phyloP scores from a whole-genome alignment of 305 asterid species.

The Salvia sclarea region DNA sequence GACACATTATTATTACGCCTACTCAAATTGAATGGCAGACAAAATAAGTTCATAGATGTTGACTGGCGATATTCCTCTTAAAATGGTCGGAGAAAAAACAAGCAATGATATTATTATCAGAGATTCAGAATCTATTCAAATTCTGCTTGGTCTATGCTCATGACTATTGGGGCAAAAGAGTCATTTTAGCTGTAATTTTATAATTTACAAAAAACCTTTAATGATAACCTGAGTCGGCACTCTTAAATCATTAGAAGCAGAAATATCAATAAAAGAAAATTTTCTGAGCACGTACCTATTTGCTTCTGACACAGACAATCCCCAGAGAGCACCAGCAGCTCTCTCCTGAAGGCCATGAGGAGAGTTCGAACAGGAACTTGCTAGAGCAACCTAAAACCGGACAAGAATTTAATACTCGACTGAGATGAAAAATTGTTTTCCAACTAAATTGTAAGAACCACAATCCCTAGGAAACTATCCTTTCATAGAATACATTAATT shows the following conservation, averaged over 20 bases:
- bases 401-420: slow-evolving; percentile 15
- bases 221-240: not conserved
- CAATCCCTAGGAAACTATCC: not conserved
- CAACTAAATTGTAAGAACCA: not conserved
- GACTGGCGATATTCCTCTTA: not conserved
- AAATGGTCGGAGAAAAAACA: not conserved
- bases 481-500: not conserved
- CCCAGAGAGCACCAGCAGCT: slow-evolving; percentile 99
- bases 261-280: slow-evolving; percentile 12
- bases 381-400: slow-evolving; percentile 71
- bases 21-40: not conserved
- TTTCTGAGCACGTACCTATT: slow-evolving; percentile 59
- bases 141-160: not conserved
- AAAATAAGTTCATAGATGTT: too few relatives aligned
- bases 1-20: not conserved
- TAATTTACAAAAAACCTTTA: slow-evolving; percentile 5
- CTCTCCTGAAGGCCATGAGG: slow-evolving; percentile 95
- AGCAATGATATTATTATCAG: not conserved
- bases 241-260: slow-evolving; percentile 12
- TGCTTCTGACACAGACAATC: slow-evolving; percentile 92
- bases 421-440: not conserved
- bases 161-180: not conserved
- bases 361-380: slow-evolving; percentile 73
- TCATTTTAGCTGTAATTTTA: not conserved
- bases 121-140: not conserved